Base-by-base conservation (phyloP, 2,329 filamentous ascomycete species). In the Pestalotiopsis sp. region DNA sequence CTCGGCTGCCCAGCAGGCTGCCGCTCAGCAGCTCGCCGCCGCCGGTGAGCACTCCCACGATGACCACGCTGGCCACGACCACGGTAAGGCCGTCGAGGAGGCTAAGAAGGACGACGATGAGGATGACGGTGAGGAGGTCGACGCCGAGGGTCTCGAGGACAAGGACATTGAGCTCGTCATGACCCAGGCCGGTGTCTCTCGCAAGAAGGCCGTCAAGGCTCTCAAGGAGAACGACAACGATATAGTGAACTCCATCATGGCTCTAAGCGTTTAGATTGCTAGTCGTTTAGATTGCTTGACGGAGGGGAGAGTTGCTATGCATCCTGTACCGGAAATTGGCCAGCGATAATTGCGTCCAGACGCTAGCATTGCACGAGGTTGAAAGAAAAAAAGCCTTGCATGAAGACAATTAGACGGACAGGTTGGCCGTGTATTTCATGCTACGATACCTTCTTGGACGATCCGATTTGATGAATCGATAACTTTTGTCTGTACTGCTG, bases 231-330 rank as follows among this genome's bases (percentile, higher is more conserved):
- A 99, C 82, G 95, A 98, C 86, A 98, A 98, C 80, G 96, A 99
- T 82, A 99, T 99, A 86, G 96, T 99, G 88, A 99, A 99, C 89
- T 98, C 96, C 78, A 99, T 99, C 87, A 99, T 99, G 96, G 95
- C 95, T 76, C 86, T 99, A 82, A 94, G 92, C 87, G 91, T 94
- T 88, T 95, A 86, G 61, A 41, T 40, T 62, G 27, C 27, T n/a
- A 38, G 59, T n/a, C 14, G 14, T 94, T 88, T 95, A 86, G 61
- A 41, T 40, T 62, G 27, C 27, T n/a, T 62, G 59, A 38, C 6
- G 14, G 59, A 60, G 57, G 36, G 49, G 57, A 13, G 20, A 65
- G 38, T 27, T 49, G n/a, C 38, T 38, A 31, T 63, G 12, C 27
- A 20, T 63, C 60, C 20, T 63, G 20, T 27, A 40, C 20, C 23